Percentiles rank a stretch among this genome's conserved stretches.
Conservation (phyloP, 1,284 basidiomycete genomes). For the Sporisorium reilianum region DNA sequence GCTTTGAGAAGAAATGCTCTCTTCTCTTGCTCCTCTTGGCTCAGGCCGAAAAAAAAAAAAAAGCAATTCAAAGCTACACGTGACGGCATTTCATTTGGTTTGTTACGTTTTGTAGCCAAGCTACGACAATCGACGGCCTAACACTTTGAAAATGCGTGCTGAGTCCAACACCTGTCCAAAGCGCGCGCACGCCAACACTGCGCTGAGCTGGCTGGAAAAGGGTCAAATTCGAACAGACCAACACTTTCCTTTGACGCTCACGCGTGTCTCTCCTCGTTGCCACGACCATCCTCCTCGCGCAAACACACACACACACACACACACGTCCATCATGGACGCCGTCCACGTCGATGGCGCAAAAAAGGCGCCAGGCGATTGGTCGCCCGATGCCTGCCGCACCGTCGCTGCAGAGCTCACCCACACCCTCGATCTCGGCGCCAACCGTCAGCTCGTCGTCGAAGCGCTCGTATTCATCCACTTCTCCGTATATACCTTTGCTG, state of each 20-base stretch:
- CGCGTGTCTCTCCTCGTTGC: slow-evolving; percentile 1
- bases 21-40: not conserved
- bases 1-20: slow-evolving; percentile 3
- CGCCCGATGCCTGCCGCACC: slow-evolving; percentile 66
- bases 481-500: slow-evolving; percentile 88
- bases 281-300: not conserved
- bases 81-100: slow-evolving; percentile 2
- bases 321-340: slow-evolving; percentile 38
- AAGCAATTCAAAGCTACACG: slow-evolving; percentile 8
- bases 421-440: slow-evolving; percentile 64
- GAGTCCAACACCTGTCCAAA: slow-evolving; percentile 14
- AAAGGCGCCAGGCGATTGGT: slow-evolving; percentile 68
- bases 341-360: slow-evolving; percentile 44
- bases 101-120: not conserved
- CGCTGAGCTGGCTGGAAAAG: slow-evolving; percentile 9
- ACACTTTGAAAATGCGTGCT: not conserved
- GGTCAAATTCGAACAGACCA: slow-evolving; percentile 14
- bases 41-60: not conserved
- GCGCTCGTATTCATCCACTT: slow-evolving; percentile 93
- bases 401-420: slow-evolving; percentile 65
- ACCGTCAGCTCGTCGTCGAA: slow-evolving; percentile 78
- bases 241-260: slow-evolving; percentile 8
- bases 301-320: too few species aligned
- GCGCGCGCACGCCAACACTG: not conserved
- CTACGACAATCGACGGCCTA: not conserved